phyloP scores from a whole-genome alignment of 164 flowering plant species.

The Liquidambar formosana region DNA sequence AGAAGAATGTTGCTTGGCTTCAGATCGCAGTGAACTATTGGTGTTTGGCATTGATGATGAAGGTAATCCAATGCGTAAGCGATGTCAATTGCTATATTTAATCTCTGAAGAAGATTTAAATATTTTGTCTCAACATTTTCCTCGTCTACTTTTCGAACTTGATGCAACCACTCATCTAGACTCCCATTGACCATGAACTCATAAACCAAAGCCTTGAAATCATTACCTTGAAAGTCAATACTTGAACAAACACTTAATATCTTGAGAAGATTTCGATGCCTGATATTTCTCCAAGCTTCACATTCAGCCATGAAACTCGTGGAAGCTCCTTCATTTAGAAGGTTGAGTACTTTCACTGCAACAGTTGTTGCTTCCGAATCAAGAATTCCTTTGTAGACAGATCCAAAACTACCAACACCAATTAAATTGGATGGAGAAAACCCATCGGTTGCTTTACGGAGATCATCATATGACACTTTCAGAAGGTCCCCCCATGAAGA shows the following conservation, averaged over 20 bases:
- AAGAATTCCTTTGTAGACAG: slow-evolving; percentile 28
- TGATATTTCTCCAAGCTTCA: slow-evolving; percentile 20
- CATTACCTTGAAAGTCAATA: slow-evolving; percentile 28
- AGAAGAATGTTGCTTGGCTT: slow-evolving; percentile 46
- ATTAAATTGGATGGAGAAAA: slow-evolving; percentile 29
- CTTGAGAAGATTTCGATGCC: slow-evolving; percentile 38
- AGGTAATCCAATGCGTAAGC: slow-evolving; percentile 40
- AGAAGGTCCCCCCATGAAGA: too few species aligned
- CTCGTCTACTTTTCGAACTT: not conserved
- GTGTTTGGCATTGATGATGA: slow-evolving; percentile 19
- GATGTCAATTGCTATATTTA: slow-evolving; percentile 34
- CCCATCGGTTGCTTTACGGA: slow-evolving; percentile 24
- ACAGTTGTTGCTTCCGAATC: slow-evolving; percentile 5
- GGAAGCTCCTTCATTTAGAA: slow-evolving; percentile 22
- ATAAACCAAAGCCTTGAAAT: slow-evolving; percentile 36
- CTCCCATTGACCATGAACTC: slow-evolving; percentile 33
- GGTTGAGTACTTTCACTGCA: slow-evolving; percentile 35
- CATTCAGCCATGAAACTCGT: slow-evolving; percentile 38
- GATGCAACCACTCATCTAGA: slow-evolving; percentile 37
- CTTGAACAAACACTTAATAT: slow-evolving; percentile 30
- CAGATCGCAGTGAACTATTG: slow-evolving; percentile 34
- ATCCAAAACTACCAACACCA: slow-evolving; percentile 28
- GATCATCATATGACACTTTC: slow-evolving; percentile 21
- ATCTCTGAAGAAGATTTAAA: slow-evolving; percentile 23
- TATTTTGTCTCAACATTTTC: not conserved